Percentiles rank a stretch among this genome's conserved stretches.
These are phyloP conservation scores for Aspergillus carlsbadensis DNA, from an alignment of 495 filamentous ascomycete genomes.

Conservation along the genomic window DNA sequence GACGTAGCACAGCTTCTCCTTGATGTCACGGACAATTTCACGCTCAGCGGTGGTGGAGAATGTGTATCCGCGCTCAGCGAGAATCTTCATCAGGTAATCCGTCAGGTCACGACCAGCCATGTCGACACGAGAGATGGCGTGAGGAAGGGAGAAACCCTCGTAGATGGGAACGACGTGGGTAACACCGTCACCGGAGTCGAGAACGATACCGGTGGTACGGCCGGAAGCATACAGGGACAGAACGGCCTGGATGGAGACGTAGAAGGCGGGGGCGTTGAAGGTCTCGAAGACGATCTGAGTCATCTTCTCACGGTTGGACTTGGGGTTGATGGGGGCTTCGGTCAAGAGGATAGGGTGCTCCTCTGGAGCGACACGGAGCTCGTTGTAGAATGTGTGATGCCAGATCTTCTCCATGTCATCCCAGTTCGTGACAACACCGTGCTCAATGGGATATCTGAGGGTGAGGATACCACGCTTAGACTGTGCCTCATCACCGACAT, in stretches of 20 bases:
- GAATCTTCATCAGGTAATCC: conserved; percentile 99
- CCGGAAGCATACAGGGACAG: conserved; percentile 98
- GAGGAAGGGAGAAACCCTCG: conserved; percentile 98
- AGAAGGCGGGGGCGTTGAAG: conserved; percentile 99
- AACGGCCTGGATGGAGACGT: conserved; percentile 99
- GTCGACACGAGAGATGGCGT: conserved; percentile 99
- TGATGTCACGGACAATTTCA: conserved; percentile 99
- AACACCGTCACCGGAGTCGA: conserved; percentile 99
- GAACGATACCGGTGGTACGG: conserved; percentile 99
- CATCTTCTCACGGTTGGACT: conserved; percentile 99
- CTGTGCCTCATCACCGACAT: conserved; percentile 99
- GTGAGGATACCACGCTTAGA: conserved; percentile 99
- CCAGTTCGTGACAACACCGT: conserved; percentile 99
- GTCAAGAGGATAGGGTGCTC: conserved; percentile 99
- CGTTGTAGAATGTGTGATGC: conserved; percentile 99
- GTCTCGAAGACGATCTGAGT: conserved; percentile 99
- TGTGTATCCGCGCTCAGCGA: conserved; percentile 97
- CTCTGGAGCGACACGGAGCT: conserved; percentile 98
- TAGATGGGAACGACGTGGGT: conserved; percentile 99
- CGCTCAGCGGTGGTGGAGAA: conserved; percentile 99
- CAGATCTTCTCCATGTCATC: conserved; percentile 99
- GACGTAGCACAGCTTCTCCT: conserved; percentile 99
- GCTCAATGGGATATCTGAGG: conserved; percentile 98
- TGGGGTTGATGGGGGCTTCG: conserved; percentile 99
- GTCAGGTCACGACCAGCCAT: conserved; percentile 99